A percentile compares a stretch with the other conserved stretches of the same genome.
phyloP scores from a whole-genome alignment of 352 stramenopile species.

The Phytophthora pinifolia region DNA sequence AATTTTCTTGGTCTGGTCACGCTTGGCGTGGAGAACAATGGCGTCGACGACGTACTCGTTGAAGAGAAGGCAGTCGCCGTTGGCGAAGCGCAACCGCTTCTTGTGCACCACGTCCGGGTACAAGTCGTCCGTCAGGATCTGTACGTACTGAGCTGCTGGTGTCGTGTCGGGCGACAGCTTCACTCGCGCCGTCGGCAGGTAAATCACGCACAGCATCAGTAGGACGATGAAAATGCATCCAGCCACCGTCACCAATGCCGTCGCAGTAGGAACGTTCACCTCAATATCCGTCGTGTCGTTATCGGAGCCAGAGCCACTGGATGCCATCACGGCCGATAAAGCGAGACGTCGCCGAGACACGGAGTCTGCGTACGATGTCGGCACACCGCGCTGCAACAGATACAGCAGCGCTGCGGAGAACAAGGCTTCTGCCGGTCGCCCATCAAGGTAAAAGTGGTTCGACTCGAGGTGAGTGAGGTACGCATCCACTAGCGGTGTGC shows the following conservation, averaged over 20 bases:
- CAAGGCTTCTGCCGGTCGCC: constrained; percentile 27
- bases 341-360: constrained; percentile 24
- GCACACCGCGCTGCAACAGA: constrained; percentile 48
- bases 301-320: constrained; percentile 14
- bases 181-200: constrained; percentile 49
- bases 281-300: constrained; percentile 39
- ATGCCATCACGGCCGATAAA: constrained; percentile 18
- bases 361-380: constrained; percentile 26
- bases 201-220: constrained; percentile 57
- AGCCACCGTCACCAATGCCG: constrained; percentile 44
- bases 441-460: constrained; percentile 36
- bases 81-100: constrained; percentile 63
- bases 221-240: constrained; percentile 56
- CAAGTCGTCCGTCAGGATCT: constrained; percentile 71
- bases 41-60: constrained; percentile 70
- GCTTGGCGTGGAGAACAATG: constrained; percentile 61
- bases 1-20: constrained; percentile 60
- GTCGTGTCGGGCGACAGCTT: constrained; percentile 64
- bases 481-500: constrained; percentile 36
- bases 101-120: constrained; percentile 74
- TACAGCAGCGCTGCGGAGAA: constrained; percentile 48
- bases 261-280: constrained; percentile 47
- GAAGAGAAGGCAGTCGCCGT: constrained; percentile 63
- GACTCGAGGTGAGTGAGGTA: constrained; percentile 35
- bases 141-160: constrained; percentile 60